Percentiles rank a stretch among this genome's conserved stretches.
These are phyloP conservation scores for Aspergillus diversus DNA, from an alignment of 495 filamentous ascomycete species.

Conservation along the genomic window DNA sequence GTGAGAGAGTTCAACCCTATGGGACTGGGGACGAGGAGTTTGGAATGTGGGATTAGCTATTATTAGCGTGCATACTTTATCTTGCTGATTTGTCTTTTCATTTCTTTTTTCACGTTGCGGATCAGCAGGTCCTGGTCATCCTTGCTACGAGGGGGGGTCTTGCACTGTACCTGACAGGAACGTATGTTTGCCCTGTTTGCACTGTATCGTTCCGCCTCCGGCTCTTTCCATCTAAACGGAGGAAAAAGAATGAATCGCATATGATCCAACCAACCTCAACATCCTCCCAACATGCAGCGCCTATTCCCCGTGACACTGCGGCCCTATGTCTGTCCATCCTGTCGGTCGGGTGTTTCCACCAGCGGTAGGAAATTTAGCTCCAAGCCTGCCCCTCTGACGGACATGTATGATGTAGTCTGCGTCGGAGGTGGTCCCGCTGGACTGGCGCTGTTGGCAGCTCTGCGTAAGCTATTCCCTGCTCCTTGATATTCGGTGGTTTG, in stretches of 20 bases:
- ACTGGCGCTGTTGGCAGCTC: conserved; percentile 80
- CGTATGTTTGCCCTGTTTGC: conserved; percentile 35
- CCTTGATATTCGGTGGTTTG: neutral
- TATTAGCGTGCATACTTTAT: conserved; percentile 10
- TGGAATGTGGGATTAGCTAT: conserved; percentile 15
- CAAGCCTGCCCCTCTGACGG: conserved; percentile 31
- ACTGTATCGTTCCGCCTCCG: conserved; percentile 8
- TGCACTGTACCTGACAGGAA: neutral
- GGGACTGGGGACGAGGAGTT: neutral
- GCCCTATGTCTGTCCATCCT: conserved; percentile 48
- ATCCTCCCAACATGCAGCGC: conserved; percentile 39
- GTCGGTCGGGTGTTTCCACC: conserved; percentile 35
- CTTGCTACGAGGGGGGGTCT: neutral
- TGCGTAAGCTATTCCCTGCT: conserved; percentile 61
- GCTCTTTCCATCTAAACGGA: conserved; percentile 10
- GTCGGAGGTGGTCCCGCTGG: conserved; percentile 97
- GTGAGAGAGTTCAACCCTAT: conserved; percentile 9
- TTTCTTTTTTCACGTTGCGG: neutral
- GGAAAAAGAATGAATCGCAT: conserved; percentile 1
- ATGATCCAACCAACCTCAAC: conserved; percentile 12
- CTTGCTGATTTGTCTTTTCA: neutral
- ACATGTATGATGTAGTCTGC: conserved; percentile 91
- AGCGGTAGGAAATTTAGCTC: conserved; percentile 37
- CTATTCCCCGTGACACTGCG: conserved; percentile 38
- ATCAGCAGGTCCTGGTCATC: neutral